Evolutionary conservation across 352 stramenopile species (phyloP).

Genomic region (Thalassiosira delicatula): DNA sequence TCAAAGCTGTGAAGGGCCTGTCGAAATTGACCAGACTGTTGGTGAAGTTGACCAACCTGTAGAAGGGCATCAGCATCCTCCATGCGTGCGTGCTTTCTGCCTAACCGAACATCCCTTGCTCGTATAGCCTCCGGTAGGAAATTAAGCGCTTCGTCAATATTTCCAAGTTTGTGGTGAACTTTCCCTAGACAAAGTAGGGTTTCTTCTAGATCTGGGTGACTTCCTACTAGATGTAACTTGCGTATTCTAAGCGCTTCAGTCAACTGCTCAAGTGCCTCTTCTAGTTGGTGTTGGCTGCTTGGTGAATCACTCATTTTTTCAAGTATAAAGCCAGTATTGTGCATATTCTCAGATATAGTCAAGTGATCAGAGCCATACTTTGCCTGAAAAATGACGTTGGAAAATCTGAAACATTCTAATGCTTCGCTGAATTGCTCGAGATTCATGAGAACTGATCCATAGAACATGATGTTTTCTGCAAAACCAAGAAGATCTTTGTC

Average conservation of each 20-base stretch:
- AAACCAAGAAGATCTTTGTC: constrained; percentile 58
- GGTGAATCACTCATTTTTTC: constrained; percentile 55
- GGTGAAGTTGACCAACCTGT: constrained; percentile 68
- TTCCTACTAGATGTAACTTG: constrained; percentile 62
- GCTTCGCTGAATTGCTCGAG: constrained; percentile 53
- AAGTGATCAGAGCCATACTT: constrained; percentile 70
- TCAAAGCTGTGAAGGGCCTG: constrained; percentile 68
- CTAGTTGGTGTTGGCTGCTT: constrained; percentile 20
- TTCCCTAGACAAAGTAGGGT: constrained; percentile 63
- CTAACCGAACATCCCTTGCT: constrained; percentile 54
- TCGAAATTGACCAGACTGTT: constrained; percentile 59
- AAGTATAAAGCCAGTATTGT: constrained; percentile 57
- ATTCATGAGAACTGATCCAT: constrained; percentile 59
- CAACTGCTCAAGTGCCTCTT: constrained; percentile 64
- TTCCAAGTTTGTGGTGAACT: constrained; percentile 63
- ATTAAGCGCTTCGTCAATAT: constrained; percentile 53
- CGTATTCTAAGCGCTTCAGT: constrained; percentile 69
- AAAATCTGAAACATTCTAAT: constrained; percentile 68
- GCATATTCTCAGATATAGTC: constrained; percentile 63
- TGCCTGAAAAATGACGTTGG: constrained; percentile 63
- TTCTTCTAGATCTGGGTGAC: constrained; percentile 65
- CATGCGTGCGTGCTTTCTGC: constrained; percentile 55
- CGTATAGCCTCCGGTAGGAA: constrained; percentile 58
- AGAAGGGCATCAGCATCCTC: constrained; percentile 66
- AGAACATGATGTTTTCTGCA: constrained; percentile 67